Percentiles rank a stretch among this genome's conserved stretches.
Conservation (phyloP, 1,284 basidiomycete genomes). For the Tilletia caries region DNA sequence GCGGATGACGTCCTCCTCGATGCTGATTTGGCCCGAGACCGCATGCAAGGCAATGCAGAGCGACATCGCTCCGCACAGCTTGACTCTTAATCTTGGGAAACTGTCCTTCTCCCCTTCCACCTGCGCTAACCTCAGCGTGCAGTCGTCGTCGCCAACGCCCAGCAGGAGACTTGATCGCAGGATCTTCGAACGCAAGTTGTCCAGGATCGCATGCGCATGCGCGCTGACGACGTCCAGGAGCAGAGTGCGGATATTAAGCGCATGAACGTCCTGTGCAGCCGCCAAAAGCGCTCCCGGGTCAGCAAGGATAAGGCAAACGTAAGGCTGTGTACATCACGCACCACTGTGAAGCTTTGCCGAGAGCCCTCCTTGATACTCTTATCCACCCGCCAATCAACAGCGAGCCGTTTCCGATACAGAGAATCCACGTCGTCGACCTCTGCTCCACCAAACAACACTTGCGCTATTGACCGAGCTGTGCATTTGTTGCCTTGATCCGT, state of each 20-base stretch:
- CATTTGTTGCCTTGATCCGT: not conserved
- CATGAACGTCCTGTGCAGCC: not conserved
- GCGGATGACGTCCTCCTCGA: not conserved
- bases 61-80: constrained; percentile 8
- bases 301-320: no score
- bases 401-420: constrained; percentile 3
- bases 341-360: not conserved
- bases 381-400: constrained; percentile 19
- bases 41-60: constrained; percentile 27
- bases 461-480: not conserved
- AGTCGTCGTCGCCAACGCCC: not conserved
- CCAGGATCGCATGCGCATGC: constrained; percentile 18
- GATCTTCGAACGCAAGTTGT: constrained; percentile 10
- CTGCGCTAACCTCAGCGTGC: not conserved
- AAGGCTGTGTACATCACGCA: not conserved
- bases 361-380: constrained; percentile 6
- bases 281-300: no score
- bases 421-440: not conserved
- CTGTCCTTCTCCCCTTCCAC: not conserved
- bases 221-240: constrained; percentile 13
- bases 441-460: not conserved
- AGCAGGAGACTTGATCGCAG: not conserved
- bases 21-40: constrained; percentile 21
- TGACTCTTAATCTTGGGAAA: not conserved
- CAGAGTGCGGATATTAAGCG: constrained; percentile 18